A percentile compares a stretch with the other conserved stretches of the same genome.
phyloP scores from a whole-genome alignment of 352 stramenopile genomes.

The Phytophthora syringae region DNA sequence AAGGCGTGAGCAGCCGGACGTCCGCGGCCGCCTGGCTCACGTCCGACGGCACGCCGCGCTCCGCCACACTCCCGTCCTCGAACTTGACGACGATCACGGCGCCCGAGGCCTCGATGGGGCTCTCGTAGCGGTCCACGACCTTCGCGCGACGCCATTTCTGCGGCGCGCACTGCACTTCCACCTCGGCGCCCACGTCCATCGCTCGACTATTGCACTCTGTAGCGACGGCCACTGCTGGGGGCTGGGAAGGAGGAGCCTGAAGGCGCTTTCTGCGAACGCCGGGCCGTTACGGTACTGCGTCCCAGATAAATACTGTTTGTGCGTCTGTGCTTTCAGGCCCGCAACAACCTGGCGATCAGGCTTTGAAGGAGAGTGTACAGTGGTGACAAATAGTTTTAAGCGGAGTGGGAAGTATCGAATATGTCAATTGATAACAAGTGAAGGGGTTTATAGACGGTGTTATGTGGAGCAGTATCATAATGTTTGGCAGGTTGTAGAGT shows the following conservation, averaged over 20 bases:
- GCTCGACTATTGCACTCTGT: slow-evolving; percentile 28
- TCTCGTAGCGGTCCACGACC: slow-evolving; percentile 73
- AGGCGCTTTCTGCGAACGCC: slow-evolving; percentile 19
- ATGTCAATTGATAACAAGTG: too few relatives aligned
- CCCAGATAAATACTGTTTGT: too few relatives aligned
- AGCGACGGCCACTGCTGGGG: too few relatives aligned
- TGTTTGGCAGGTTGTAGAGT: too few relatives aligned
- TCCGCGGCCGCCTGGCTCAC: slow-evolving; percentile 29
- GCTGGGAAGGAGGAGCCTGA: too few relatives aligned
- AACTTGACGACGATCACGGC: slow-evolving; percentile 72
- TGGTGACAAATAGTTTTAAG: too few relatives aligned
- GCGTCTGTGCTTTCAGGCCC: too few relatives aligned
- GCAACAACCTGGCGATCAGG: slow-evolving; percentile 16
- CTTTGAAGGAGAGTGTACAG: not conserved
- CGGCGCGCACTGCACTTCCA: slow-evolving; percentile 58
- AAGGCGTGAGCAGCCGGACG: slow-evolving; percentile 39
- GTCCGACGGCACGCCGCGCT: slow-evolving; percentile 55
- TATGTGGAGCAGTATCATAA: too few relatives aligned
- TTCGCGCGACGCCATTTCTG: slow-evolving; percentile 56
- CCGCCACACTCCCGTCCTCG: slow-evolving; percentile 57
- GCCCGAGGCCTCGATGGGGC: slow-evolving; percentile 53
- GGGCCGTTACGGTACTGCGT: slow-evolving; percentile 6
- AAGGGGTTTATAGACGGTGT: too few relatives aligned
- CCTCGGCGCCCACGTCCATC: slow-evolving; percentile 74
- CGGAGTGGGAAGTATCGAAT: too few relatives aligned